Percentiles rank a stretch among this genome's conserved stretches.
phyloP scores from a whole-genome alignment of 2,329 filamentous ascomycete species.

The Zymoseptoria ardabiliae region DNA sequence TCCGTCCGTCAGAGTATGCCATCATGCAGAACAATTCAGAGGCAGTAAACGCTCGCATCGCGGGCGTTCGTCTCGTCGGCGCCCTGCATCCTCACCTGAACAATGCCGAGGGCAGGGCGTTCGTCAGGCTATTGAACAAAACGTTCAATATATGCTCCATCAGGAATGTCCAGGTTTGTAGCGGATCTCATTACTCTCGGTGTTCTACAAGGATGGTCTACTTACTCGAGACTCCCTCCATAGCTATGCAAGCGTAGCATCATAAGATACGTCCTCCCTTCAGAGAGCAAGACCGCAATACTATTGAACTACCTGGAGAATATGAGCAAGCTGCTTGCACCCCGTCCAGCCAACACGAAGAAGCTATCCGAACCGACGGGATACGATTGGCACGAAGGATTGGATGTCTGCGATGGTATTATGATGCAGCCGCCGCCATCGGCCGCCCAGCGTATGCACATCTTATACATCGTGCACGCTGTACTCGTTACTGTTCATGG shows the following conservation, averaged over 20 bases:
- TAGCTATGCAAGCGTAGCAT: conserved; percentile 19
- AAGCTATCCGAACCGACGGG: not conserved
- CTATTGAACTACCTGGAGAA: conserved; percentile 12
- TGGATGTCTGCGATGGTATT: conserved; percentile 1
- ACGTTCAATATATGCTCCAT: conserved; percentile 18
- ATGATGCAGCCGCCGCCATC: conserved; percentile 13
- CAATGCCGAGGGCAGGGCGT: not conserved
- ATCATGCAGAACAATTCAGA: not conserved
- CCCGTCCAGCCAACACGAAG: conserved; percentile 1
- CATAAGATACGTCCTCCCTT: conserved; percentile 14
- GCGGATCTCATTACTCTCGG: not conserved
- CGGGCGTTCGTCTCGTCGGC: not conserved
- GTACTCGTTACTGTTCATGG: conserved; percentile 8
- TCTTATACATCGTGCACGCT: conserved; percentile 17
- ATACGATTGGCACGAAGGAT: conserved; percentile 11
- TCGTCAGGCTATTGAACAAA: conserved; percentile 9
- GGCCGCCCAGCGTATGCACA: conserved; percentile 17
- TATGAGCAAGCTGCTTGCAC: conserved; percentile 10
- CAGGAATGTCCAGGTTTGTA: conserved; percentile 20
- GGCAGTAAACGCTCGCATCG: not conserved
- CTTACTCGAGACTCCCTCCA: conserved; percentile 10
- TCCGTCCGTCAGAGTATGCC: not conserved
- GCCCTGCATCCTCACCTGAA: not conserved
- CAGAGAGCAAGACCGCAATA: conserved; percentile 5
- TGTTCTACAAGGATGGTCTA: conserved; percentile 1